Conservation (phyloP, 352 stramenopile species). For the Phytophthora macrochlamydospora region DNA sequence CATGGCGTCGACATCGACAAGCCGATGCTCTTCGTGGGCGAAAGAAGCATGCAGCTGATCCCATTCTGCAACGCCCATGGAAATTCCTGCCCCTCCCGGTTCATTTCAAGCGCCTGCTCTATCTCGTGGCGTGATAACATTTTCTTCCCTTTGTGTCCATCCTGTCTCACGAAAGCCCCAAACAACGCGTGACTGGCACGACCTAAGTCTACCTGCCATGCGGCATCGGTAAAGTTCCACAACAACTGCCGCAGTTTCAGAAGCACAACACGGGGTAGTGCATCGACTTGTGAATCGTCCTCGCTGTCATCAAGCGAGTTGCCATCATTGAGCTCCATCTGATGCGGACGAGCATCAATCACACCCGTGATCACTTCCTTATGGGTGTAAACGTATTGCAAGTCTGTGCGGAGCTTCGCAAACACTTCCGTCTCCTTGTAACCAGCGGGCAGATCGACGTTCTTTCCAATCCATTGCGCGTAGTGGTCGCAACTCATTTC, state of each 20-base stretch:
- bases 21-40: constrained; percentile 35
- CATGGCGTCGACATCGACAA: constrained; percentile 50
- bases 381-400: constrained; percentile 58
- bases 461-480: constrained; percentile 62
- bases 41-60: constrained; percentile 51
- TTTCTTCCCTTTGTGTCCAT: constrained; percentile 24
- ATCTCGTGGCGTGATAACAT: constrained; percentile 44
- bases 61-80: constrained; percentile 48
- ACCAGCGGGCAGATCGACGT: constrained; percentile 19
- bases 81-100: constrained; percentile 25
- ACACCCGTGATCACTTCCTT: constrained; percentile 50
- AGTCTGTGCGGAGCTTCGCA: constrained; percentile 57
- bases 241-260: constrained; percentile 52
- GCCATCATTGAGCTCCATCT: neutral
- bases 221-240: constrained; percentile 53
- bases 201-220: constrained; percentile 50
- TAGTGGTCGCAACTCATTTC: constrained; percentile 64
- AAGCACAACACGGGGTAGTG: constrained; percentile 26
- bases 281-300: neutral
- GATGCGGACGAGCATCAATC: constrained; percentile 22
- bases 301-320: constrained; percentile 15
- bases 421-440: constrained; percentile 32
- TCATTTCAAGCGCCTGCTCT: constrained; percentile 41
- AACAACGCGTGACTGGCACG: constrained; percentile 23
- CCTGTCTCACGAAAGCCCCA: neutral